These are phyloP conservation scores for Chaetothyriales sp. DNA, from an alignment of 2,329 filamentous ascomycete genomes.

Conservation along the genomic window DNA sequence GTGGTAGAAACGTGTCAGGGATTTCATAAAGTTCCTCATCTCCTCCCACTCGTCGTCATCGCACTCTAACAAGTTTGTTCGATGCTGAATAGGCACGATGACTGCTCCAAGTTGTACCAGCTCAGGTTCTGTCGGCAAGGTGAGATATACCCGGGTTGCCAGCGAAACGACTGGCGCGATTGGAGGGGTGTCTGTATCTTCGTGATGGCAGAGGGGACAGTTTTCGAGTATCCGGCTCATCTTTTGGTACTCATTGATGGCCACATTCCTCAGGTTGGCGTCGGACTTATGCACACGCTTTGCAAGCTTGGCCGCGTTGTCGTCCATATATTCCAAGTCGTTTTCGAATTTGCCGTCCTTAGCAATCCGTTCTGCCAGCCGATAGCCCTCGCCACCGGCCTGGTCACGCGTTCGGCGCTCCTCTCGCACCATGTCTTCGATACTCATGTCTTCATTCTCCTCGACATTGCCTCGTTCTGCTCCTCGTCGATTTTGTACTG, in stretches of 20 bases:
- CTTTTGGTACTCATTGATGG: constrained; percentile 78
- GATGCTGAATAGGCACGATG: constrained; percentile 78
- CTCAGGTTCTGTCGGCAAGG: constrained; percentile 78
- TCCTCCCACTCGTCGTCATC: constrained; percentile 99
- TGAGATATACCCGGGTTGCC: constrained; percentile 73
- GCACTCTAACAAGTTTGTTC: constrained; percentile 83
- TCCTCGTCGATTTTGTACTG: constrained; percentile 64
- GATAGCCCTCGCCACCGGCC: constrained; percentile 61
- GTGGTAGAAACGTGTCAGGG: constrained; percentile 82
- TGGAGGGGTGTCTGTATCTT: constrained; percentile 63
- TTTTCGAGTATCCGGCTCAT: constrained; percentile 72
- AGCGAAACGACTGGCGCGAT: constrained; percentile 74
- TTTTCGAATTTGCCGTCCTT: constrained; percentile 84
- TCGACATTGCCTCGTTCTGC: constrained; percentile 70
- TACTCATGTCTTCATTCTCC: constrained; percentile 87
- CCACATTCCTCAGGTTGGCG: constrained; percentile 69
- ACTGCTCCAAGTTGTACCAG: constrained; percentile 68
- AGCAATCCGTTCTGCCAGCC: constrained; percentile 81
- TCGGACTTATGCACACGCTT: constrained; percentile 77
- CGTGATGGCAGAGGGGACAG: constrained; percentile 84
- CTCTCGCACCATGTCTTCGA: constrained; percentile 94
- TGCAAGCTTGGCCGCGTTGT: constrained; percentile 82
- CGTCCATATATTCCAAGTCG: constrained; percentile 92
- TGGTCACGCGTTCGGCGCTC: constrained; percentile 72
- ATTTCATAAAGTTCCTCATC: constrained; percentile 98